Percentiles rank a stretch among this genome's conserved stretches.
phyloP scores from a whole-genome alignment of 371 early-diverging fungal species.

The Mortierella sp. region DNA sequence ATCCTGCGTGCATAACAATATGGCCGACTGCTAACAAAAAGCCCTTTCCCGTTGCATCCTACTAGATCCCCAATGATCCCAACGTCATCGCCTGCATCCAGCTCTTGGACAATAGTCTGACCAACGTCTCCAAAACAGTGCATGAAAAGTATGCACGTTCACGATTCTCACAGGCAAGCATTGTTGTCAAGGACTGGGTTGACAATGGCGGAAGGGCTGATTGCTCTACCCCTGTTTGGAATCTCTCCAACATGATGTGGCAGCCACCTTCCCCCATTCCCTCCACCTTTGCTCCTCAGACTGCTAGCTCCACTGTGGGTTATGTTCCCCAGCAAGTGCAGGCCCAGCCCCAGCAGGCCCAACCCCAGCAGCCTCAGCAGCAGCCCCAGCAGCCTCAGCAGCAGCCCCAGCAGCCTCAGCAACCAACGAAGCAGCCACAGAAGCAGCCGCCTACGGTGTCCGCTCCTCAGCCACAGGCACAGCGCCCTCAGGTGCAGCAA shows the following conservation, averaged over 20 bases:
- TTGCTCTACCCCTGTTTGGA: constrained; percentile 33
- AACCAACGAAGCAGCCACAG: not conserved
- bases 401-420: constrained; percentile 1
- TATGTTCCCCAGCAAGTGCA: too few relatives aligned
- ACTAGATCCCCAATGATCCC: constrained; percentile 42
- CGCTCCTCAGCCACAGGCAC: not conserved
- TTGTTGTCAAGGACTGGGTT: constrained; percentile 52
- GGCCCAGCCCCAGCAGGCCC: too few relatives aligned
- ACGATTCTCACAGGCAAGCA: constrained; percentile 43
- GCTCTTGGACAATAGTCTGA: constrained; percentile 46
- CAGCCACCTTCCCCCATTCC: constrained; percentile 52
- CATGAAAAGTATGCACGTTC: constrained; percentile 51
- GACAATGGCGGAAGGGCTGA: constrained; percentile 50
- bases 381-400: not conserved
- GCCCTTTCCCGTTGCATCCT: too few relatives aligned
- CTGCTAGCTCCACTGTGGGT: too few relatives aligned
- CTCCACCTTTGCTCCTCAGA: constrained; percentile 36
- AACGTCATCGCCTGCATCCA: constrained; percentile 46
- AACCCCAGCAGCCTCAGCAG: not conserved
- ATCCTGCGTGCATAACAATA: too few relatives aligned
- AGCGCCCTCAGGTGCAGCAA: constrained; percentile 7
- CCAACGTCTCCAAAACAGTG: constrained; percentile 51
- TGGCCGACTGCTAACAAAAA: too few relatives aligned
- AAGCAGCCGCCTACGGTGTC: constrained; percentile 2
- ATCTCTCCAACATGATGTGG: constrained; percentile 50